A percentile compares a stretch with the other conserved stretches of the same genome.
These are phyloP conservation scores for Paramecium octaurelia DNA, from an alignment of 73 alveolate genomes.

Conservation along the genomic window DNA sequence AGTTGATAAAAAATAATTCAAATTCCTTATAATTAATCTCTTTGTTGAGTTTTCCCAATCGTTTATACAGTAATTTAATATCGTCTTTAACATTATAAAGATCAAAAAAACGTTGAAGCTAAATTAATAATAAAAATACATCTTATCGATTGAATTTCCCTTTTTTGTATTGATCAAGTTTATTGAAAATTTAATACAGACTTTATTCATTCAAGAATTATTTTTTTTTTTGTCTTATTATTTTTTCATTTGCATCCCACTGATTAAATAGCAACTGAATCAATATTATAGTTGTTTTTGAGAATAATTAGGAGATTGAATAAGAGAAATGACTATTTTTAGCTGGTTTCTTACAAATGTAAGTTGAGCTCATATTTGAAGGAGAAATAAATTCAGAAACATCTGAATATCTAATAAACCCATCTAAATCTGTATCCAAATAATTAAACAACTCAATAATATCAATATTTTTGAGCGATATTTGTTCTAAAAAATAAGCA, in stretches of 20 bases:
- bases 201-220: background rate
- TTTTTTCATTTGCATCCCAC: slow-evolving; percentile 25
- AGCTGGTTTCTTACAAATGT: background rate
- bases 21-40: slow-evolving; percentile 18
- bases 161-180: background rate
- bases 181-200: background rate
- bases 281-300: background rate
- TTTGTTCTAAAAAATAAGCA: background rate
- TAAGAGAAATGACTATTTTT: background rate
- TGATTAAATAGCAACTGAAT: background rate
- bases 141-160: background rate
- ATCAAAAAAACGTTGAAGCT: background rate
- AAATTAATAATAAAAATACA: background rate
- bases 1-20: background rate
- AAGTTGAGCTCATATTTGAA: background rate
- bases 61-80: background rate
- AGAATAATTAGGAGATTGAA: background rate
- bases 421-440: slow-evolving; percentile 40
- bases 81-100: slow-evolving; percentile 2
- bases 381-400: background rate
- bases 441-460: background rate
- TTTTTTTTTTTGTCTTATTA: background rate
- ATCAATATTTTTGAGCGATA: background rate
- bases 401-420: slow-evolving; percentile 42
- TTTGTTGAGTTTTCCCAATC: background rate